Evolutionary conservation across 2,329 filamentous ascomycete genomes (phyloP).

Genomic region (Calonectria montana): DNA sequence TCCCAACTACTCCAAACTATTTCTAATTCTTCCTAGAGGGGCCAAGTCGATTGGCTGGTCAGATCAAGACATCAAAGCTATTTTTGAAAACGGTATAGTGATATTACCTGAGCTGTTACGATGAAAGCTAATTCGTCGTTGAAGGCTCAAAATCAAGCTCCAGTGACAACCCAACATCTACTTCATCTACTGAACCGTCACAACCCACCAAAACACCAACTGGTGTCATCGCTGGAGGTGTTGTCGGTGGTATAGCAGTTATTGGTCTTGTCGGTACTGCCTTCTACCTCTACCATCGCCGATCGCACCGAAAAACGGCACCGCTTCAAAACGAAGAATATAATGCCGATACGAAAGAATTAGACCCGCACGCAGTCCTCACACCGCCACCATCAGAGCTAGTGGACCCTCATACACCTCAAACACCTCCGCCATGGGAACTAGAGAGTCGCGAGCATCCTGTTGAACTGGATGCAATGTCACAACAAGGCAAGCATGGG

Average conservation of each 20-base stretch:
- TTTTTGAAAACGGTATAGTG: not conserved
- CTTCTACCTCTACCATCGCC: not conserved
- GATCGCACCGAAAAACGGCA: not conserved
- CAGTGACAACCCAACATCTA: not conserved
- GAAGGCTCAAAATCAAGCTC: not conserved
- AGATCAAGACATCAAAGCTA: not conserved
- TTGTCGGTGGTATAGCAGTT: not conserved
- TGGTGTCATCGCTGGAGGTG: not conserved
- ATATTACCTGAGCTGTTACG: too few relatives aligned
- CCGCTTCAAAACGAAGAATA: not conserved
- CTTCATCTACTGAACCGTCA: not conserved
- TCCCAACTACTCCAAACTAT: too few relatives aligned
- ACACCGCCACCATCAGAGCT: not conserved
- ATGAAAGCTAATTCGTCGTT: not conserved
- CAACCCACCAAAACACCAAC: not conserved
- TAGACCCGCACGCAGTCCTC: not conserved
- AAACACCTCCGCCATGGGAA: not conserved
- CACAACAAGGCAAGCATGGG: not conserved
- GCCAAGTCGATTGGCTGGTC: not conserved
- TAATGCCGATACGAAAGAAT: not conserved
- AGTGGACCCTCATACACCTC: not conserved
- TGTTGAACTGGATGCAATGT: not conserved
- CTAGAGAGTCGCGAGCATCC: not conserved
- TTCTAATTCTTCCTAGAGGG: not conserved
- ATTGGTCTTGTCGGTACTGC: not conserved